Percentiles rank a stretch among this genome's conserved stretches.
phyloP scores from a whole-genome alignment of 768 basidiomycete genomes.

The Rhodotorula diobovata region DNA sequence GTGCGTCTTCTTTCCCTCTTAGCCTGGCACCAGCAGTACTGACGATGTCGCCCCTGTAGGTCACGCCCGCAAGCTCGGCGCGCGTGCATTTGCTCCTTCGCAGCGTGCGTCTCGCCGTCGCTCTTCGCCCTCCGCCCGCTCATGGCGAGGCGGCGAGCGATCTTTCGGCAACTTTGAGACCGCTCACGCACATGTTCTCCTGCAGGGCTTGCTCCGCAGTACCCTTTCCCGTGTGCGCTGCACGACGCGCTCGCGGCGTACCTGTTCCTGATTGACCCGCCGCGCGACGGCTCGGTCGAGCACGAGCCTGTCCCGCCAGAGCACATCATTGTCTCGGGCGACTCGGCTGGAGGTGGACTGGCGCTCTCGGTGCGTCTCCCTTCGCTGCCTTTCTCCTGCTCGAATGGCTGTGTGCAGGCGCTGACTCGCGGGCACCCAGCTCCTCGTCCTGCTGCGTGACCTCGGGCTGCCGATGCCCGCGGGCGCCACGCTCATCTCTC shows the following conservation, averaged over 20 bases:
- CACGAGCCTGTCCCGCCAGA: constrained; percentile 75
- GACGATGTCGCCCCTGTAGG: constrained; percentile 28
- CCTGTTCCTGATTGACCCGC: constrained; percentile 79
- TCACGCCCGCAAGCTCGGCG: constrained; percentile 48
- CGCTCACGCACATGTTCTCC: not conserved
- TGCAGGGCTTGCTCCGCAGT: constrained; percentile 72
- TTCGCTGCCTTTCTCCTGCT: not conserved
- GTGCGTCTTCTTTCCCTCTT: not conserved
- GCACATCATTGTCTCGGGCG: constrained; percentile 79
- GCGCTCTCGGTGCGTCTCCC: constrained; percentile 51
- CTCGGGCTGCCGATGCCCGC: constrained; percentile 73
- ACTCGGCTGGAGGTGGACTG: constrained; percentile 88
- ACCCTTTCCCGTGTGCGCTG: constrained; percentile 74
- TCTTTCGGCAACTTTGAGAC: constrained; percentile 45
- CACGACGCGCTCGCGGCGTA: constrained; percentile 87
- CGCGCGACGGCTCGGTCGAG: constrained; percentile 47
- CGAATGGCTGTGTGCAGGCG: not conserved
- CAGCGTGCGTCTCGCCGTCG: constrained; percentile 4
- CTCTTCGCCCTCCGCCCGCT: not conserved
- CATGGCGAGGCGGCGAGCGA: not conserved
- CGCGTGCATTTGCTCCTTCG: constrained; percentile 46
- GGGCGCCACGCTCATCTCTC: constrained; percentile 69
- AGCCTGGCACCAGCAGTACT: no score
- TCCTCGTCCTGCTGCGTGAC: constrained; percentile 75
- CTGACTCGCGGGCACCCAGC: constrained; percentile 47